Conservation (phyloP, 441 rosid genomes). For the Gossypium aridum region DNA sequence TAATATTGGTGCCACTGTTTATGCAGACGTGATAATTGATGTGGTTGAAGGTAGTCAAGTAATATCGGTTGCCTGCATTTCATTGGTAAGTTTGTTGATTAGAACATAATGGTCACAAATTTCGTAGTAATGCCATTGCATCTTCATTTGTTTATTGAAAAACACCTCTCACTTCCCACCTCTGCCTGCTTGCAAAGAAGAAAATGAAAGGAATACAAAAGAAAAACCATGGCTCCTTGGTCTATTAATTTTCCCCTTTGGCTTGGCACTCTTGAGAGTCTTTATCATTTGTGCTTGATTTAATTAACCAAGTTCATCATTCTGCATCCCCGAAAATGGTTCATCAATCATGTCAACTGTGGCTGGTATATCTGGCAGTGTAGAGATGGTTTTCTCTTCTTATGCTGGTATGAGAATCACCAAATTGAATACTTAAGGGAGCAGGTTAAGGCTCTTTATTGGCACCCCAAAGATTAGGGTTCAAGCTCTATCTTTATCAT, state of each 20-base stretch:
- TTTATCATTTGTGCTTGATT: neutral
- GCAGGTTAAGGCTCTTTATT: too few species aligned
- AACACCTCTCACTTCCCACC: neutral
- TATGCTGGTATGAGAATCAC: neutral
- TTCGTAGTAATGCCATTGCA: neutral
- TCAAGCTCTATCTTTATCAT: too few species aligned
- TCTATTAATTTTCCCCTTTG: neutral
- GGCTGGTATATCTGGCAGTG: neutral
- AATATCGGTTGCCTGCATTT: constrained; percentile 88
- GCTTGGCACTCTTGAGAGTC: neutral
- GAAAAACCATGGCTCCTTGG: neutral
- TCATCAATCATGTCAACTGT: neutral
- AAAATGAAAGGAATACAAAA: neutral
- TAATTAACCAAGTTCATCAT: neutral
- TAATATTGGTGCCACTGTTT: constrained; percentile 60
- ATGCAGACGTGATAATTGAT: constrained; percentile 58
- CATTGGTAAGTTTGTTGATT: constrained; percentile 47
- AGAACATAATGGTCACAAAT: neutral
- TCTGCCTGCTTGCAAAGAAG: neutral
- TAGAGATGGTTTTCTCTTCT: neutral
- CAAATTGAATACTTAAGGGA: neutral
- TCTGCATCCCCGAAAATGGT: neutral
- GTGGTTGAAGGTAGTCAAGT: constrained; percentile 55
- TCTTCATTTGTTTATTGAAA: neutral
- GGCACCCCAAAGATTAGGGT: too few species aligned